Evolutionary conservation across 1,284 basidiomycete species (phyloP).

Genomic region (Boletus semigastroideus): DNA sequence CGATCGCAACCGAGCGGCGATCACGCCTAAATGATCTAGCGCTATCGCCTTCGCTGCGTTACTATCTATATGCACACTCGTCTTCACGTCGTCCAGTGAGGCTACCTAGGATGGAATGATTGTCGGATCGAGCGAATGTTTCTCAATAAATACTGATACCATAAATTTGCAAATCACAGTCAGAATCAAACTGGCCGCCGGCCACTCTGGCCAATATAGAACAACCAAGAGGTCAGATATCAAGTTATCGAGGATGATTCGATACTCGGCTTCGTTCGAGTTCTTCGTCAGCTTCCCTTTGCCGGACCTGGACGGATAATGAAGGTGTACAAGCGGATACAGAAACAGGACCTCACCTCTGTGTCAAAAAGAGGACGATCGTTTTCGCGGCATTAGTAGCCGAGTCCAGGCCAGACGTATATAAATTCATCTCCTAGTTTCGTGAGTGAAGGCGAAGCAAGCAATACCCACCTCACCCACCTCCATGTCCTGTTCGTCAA

Average conservation of each 20-base stretch:
- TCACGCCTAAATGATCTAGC: slow-evolving; percentile 90
- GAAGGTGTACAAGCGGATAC: background rate
- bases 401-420: slow-evolving; percentile 68
- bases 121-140: background rate
- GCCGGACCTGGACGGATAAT: slow-evolving; percentile 53
- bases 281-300: slow-evolving; percentile 85
- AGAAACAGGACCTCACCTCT: slow-evolving; percentile 47
- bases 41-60: slow-evolving; percentile 86
- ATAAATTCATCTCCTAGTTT: slow-evolving; percentile 63
- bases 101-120: slow-evolving; percentile 40
- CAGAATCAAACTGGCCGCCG: slow-evolving; percentile 82
- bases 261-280: slow-evolving; percentile 88
- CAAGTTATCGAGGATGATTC: slow-evolving; percentile 86
- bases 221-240: slow-evolving; percentile 88
- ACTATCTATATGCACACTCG: slow-evolving; percentile 59
- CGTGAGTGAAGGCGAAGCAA: slow-evolving; percentile 8
- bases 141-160: slow-evolving; percentile 46
- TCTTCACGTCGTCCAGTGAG: slow-evolving; percentile 80
- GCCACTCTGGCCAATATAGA: slow-evolving; percentile 95
- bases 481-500: slow-evolving; percentile 67
- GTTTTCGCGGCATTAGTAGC: slow-evolving; percentile 82
- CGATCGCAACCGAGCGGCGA: slow-evolving; percentile 78
- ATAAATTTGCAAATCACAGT: slow-evolving; percentile 79
- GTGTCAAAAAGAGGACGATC: slow-evolving; percentile 82
- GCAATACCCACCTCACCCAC: slow-evolving; percentile 34